Evolutionary conservation across 208 protist genomes (phyloP), one percentile per base, ranked within the genome.

Genomic region (Naegleria lovaniensis): DNA sequence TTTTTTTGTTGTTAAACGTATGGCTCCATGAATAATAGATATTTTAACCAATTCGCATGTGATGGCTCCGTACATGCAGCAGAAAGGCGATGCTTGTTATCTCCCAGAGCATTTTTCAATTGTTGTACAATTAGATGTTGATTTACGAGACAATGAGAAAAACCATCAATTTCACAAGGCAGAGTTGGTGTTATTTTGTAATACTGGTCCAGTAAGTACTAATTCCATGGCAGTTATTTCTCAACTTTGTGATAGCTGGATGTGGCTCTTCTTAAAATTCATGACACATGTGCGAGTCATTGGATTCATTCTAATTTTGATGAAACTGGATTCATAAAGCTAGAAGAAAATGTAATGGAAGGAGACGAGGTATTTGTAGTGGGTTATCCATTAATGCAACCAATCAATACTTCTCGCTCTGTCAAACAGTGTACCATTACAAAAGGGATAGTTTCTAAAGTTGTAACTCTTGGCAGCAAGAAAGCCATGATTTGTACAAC

Each of bases 11-110:
- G n/a, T 25, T n/a, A 75, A n/a, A n/a, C n/a, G n/a, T n/a, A n/a
- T n/a, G n/a, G n/a, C n/a, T n/a, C n/a, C n/a, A 58, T 58, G 16
- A 58, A 22, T 51, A 0, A 36, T 29, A 88, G 39, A 58, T 58
- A 88, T 88, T 22, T 59, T 88, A 29, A 88, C 85, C 5, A 88
- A 88, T 88, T 29, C 85, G 22, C 85, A 88, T 39, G n/a, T 88
- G 19, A 25, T 88, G 9, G 43, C 41, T 22, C 85, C 85, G 1
- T 88, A 58, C 40, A 40, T 88, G 85, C 9, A 58, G 5, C 9
- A 58, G n/a, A 58, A 88, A 11, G 67, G n/a, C 25, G 67, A 79
- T 36, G 6, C 29, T 13, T 36, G 25, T 79, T 79, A 36, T 9
- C n/a, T 79, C 25, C 29, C 67, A 36, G 67, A 79, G 7, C 29